Percentiles rank a stretch among this genome's conserved stretches.
Evolutionary conservation across 2,329 filamentous ascomycete species (phyloP).

Genomic region (Aphanocladium album): DNA sequence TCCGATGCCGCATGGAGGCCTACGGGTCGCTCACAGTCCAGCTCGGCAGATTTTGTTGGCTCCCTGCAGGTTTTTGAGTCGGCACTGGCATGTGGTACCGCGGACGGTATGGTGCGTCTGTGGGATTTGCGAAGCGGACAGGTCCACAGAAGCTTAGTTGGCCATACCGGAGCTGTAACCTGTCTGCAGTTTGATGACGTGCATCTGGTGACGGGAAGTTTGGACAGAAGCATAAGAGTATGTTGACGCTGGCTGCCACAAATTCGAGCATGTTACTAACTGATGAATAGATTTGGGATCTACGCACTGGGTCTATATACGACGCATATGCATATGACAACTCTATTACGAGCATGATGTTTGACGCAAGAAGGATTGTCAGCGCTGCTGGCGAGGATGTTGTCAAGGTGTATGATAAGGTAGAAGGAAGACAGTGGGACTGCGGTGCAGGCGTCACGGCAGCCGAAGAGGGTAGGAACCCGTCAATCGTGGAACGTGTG

Average conservation of each 20-base stretch:
- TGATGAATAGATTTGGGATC: conserved; percentile 81
- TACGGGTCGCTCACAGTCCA: conserved; percentile 55
- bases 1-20: conserved; percentile 67
- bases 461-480: conserved; percentile 58
- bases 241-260: conserved; percentile 33
- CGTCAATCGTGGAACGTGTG: conserved; percentile 74
- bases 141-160: conserved; percentile 92
- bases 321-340: conserved; percentile 95
- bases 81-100: conserved; percentile 90
- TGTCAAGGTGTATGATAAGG: conserved; percentile 97
- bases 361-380: conserved; percentile 84
- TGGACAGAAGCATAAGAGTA: conserved; percentile 90
- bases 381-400: conserved; percentile 87
- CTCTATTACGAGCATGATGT: conserved; percentile 94
- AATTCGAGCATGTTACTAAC: neutral
- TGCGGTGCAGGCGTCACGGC: conserved; percentile 78
- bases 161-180: conserved; percentile 91
- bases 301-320: conserved; percentile 89
- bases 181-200: conserved; percentile 95
- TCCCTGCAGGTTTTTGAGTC: conserved; percentile 94
- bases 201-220: conserved; percentile 86
- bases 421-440: conserved; percentile 93
- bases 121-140: conserved; percentile 97
- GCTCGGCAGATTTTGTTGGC: conserved; percentile 85
- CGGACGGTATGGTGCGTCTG: conserved; percentile 91